Evolutionary conservation across 2,329 filamentous ascomycete species (phyloP).

Genomic region (Meredithiella fracta): DNA sequence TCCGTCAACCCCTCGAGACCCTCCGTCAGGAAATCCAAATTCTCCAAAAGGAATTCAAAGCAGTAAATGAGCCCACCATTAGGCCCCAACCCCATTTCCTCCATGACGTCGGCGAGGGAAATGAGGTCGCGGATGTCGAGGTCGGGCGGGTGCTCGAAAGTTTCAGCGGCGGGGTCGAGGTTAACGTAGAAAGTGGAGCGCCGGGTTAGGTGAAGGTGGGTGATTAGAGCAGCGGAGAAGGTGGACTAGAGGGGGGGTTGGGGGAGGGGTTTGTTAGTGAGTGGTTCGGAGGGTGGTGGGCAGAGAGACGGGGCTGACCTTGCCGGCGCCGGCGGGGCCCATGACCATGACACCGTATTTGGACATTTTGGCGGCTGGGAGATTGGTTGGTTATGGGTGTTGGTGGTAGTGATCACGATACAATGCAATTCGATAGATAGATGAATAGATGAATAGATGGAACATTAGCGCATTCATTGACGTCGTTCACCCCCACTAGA

Average conservation of each 20-base stretch:
- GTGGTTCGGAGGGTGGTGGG: not conserved
- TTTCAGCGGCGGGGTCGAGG: slow-evolving; percentile 88
- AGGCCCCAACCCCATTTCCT: slow-evolving; percentile 76
- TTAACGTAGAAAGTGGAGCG: slow-evolving; percentile 97
- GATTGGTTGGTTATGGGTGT: no score
- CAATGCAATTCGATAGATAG: no score
- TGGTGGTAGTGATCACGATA: no score
- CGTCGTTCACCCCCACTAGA: not conserved
- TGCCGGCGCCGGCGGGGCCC: slow-evolving; percentile 90
- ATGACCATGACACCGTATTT: slow-evolving; percentile 92
- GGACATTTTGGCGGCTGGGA: slow-evolving; percentile 41
- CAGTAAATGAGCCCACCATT: slow-evolving; percentile 92
- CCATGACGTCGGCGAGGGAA: slow-evolving; percentile 89
- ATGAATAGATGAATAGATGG: no score
- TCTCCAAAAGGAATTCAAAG: slow-evolving; percentile 89
- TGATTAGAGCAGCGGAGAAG: slow-evolving; percentile 85
- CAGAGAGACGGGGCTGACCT: slow-evolving; percentile 34
- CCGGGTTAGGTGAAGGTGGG: slow-evolving; percentile 75
- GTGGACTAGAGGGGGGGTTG: slow-evolving; percentile 42
- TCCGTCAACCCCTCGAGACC: slow-evolving; percentile 74
- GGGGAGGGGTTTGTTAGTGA: slow-evolving; percentile 20
- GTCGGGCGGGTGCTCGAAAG: slow-evolving; percentile 80
- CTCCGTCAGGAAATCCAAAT: slow-evolving; percentile 80
- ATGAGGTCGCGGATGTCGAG: slow-evolving; percentile 93
- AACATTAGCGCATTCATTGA: not conserved